phyloP scores from a whole-genome alignment of 352 stramenopile genomes.

The Phytophthora litchii region DNA sequence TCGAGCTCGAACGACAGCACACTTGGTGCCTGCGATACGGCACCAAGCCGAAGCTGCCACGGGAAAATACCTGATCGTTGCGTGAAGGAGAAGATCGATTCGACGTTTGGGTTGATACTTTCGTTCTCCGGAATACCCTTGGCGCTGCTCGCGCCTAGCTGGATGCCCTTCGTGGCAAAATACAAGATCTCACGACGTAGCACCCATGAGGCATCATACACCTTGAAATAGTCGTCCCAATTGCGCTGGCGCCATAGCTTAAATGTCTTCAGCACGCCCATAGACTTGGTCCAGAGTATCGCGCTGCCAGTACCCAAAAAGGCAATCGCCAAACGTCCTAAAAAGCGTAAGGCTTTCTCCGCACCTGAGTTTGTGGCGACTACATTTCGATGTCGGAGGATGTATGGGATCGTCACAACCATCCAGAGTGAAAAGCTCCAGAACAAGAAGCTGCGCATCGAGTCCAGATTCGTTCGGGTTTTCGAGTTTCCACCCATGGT shows the following conservation, averaged over 20 bases:
- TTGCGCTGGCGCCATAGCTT: conserved; percentile 78
- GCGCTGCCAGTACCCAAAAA: conserved; percentile 70
- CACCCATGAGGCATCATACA: conserved; percentile 87
- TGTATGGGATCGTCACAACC: conserved; percentile 69
- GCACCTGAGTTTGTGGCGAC: conserved; percentile 54
- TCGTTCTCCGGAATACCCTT: conserved; percentile 44
- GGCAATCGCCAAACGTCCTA: conserved; percentile 67
- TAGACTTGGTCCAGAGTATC: conserved; percentile 73
- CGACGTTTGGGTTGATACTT: conserved; percentile 39
- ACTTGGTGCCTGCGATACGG: conserved; percentile 48
- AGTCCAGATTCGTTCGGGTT: conserved; percentile 75
- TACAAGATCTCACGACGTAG: conserved; percentile 83
- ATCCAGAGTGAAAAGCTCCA: conserved; percentile 78
- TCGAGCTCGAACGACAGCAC: conserved; percentile 79
- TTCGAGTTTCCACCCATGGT: conserved; percentile 49
- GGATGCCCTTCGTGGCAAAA: conserved; percentile 83
- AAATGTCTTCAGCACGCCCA: conserved; percentile 66
- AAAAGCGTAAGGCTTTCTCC: conserved; percentile 70
- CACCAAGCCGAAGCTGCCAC: conserved; percentile 60
- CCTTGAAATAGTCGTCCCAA: conserved; percentile 88
- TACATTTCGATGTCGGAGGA: conserved; percentile 62
- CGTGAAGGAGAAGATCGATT: conserved; percentile 73
- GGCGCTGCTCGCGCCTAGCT: conserved; percentile 49
- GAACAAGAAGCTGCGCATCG: conserved; percentile 78
- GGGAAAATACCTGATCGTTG: conserved; percentile 70